A percentile compares a stretch with the other conserved stretches of the same genome.
phyloP scores from a whole-genome alignment of 176 grass and related monocot species.

The Carex cristatella region DNA sequence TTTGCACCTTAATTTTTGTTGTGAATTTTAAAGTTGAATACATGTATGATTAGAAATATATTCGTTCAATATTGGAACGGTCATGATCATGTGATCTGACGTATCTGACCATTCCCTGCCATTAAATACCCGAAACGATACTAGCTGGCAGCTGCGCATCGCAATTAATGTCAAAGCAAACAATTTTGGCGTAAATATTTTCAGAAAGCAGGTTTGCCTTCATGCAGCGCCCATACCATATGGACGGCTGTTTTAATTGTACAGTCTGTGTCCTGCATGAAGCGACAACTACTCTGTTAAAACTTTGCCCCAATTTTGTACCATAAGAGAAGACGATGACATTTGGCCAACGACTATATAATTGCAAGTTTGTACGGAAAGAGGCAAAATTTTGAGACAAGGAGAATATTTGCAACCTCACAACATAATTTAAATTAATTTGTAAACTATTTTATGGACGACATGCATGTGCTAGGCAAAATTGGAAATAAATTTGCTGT shows the following conservation, averaged over 20 bases:
- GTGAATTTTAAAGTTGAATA: too few relatives aligned
- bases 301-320: neutral
- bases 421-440: neutral
- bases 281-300: too few relatives aligned
- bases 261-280: too few relatives aligned
- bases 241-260: too few relatives aligned
- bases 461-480: too few relatives aligned
- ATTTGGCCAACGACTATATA: neutral
- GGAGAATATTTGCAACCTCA: neutral
- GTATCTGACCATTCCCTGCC: neutral
- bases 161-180: neutral
- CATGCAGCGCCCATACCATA: too few relatives aligned
- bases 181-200: neutral
- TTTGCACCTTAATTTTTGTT: too few relatives aligned
- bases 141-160: neutral
- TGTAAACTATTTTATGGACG: neutral
- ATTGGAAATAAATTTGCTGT: too few relatives aligned
- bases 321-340: neutral
- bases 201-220: too few relatives aligned
- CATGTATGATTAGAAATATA: neutral
- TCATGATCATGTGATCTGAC: too few relatives aligned
- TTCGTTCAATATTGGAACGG: neutral
- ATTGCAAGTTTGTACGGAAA: neutral
- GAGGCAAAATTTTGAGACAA: neutral
- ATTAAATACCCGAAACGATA: neutral